Evolutionary conservation across 1,284 basidiomycete genomes (phyloP).

Genomic region (Cystobasidium slooffiae): DNA sequence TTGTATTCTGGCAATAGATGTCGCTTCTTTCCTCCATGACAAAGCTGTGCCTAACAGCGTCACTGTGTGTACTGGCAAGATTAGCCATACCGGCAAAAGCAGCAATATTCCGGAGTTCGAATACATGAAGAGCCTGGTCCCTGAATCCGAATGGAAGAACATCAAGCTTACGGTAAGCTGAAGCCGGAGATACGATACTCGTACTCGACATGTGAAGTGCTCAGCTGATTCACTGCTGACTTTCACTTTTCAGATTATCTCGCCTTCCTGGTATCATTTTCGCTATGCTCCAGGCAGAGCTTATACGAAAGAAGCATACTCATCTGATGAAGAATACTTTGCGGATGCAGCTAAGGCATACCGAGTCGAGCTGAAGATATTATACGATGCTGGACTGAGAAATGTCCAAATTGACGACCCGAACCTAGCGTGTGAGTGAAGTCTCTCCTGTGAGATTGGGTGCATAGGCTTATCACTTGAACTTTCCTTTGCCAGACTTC

Average conservation of each 20-base stretch:
- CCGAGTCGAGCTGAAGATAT: conserved; percentile 69
- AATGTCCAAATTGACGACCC: conserved; percentile 72
- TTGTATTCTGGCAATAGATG: background rate
- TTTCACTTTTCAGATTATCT: conserved; percentile 12
- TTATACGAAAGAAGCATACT: conserved; percentile 67
- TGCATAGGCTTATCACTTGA: background rate
- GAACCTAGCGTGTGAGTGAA: conserved; percentile 56
- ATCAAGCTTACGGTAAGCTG: conserved; percentile 70
- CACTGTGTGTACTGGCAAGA: conserved; percentile 55
- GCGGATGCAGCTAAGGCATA: conserved; percentile 72
- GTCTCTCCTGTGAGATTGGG: background rate
- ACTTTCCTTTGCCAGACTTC: conserved; percentile 63
- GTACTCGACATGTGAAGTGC: conserved; percentile 65
- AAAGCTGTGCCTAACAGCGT: conserved; percentile 66
- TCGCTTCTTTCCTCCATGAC: conserved; percentile 60
- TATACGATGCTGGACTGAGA: conserved; percentile 75
- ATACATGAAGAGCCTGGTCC: conserved; percentile 54
- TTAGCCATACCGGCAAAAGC: conserved; percentile 52
- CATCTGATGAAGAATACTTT: conserved; percentile 72
- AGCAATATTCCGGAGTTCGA: conserved; percentile 56
- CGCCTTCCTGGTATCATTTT: conserved; percentile 65
- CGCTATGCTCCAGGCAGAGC: conserved; percentile 59
- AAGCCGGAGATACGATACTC: background rate
- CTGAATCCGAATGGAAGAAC: conserved; percentile 54
- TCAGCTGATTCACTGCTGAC: background rate